These are phyloP conservation scores for Globisporangium uncinulatum DNA, from an alignment of 352 stramenopile genomes.

Conservation along the genomic window DNA sequence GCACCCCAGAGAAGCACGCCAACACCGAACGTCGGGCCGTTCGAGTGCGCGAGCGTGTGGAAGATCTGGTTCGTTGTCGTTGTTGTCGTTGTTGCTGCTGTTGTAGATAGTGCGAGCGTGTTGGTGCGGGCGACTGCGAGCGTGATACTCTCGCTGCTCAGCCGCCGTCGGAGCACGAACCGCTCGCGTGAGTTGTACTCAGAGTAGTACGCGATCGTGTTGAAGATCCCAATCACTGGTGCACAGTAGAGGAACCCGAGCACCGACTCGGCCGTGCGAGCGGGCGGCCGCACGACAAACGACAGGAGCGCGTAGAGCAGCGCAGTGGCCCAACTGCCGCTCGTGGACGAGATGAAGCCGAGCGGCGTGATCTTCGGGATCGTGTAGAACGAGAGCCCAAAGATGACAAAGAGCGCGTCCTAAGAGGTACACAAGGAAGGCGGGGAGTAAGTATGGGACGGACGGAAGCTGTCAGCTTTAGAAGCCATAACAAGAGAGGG, in stretches of 20 bases:
- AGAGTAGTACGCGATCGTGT: slow-evolving; percentile 82
- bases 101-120: slow-evolving; percentile 13
- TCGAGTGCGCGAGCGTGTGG: slow-evolving; percentile 24
- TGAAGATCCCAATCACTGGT: slow-evolving; percentile 78
- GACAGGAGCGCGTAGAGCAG: slow-evolving; percentile 46
- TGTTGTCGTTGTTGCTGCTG: background rate
- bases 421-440: slow-evolving; percentile 12
- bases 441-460: too few species aligned
- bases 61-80: slow-evolving; percentile 12
- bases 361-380: slow-evolving; percentile 82
- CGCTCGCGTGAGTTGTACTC: slow-evolving; percentile 81
- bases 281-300: slow-evolving; percentile 47
- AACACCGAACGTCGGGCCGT: slow-evolving; percentile 52
- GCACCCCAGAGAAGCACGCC: slow-evolving; percentile 67
- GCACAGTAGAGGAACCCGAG: slow-evolving; percentile 65
- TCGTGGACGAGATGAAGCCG: slow-evolving; percentile 66
- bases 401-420: slow-evolving; percentile 80
- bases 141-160: slow-evolving; percentile 76
- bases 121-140: slow-evolving; percentile 64
- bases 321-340: slow-evolving; percentile 65
- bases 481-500: background rate
- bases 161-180: slow-evolving; percentile 58
- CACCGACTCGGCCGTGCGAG: slow-evolving; percentile 36
- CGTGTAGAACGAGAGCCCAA: slow-evolving; percentile 81
- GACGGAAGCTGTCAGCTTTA: background rate